Conservation (phyloP, 441 rosid genomes). For the Pelargonium citronellum region DNA sequence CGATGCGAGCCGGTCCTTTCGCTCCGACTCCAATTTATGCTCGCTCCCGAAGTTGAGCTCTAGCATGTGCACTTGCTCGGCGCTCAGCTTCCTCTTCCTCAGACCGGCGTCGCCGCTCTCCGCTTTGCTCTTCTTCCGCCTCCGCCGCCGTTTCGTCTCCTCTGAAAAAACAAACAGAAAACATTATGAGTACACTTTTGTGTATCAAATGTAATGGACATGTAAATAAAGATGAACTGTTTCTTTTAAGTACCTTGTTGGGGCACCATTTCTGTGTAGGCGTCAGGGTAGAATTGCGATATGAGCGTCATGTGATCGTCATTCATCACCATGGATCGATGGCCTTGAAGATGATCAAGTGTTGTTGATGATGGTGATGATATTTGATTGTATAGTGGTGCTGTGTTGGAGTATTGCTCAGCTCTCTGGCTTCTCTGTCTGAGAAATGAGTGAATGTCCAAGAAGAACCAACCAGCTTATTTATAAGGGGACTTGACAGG, state of each 20-base stretch:
- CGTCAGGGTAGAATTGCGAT: conserved; percentile 32
- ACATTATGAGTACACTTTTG: neutral
- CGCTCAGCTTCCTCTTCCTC: conserved; percentile 4
- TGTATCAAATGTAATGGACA: no score
- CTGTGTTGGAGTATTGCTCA: neutral
- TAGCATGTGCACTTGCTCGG: neutral
- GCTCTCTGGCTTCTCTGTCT: neutral
- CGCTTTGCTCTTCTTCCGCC: conserved; percentile 48
- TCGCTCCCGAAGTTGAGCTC: conserved; percentile 5
- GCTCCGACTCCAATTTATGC: neutral
- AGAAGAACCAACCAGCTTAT: neutral
- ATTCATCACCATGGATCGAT: neutral
- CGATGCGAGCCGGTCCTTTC: neutral
- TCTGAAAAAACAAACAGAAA: conserved; percentile 13
- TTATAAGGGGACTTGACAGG: neutral
- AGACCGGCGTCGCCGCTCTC: neutral
- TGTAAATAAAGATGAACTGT: no score
- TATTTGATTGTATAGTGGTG: no score
- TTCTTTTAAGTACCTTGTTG: conserved; percentile 39
- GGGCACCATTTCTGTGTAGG: conserved; percentile 36
- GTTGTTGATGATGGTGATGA: no score
- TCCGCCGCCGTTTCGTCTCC: conserved; percentile 43
- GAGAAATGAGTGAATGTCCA: conserved; percentile 3
- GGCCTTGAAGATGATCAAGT: neutral
- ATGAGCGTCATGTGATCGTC: conserved; percentile 42